Evolutionary conservation across 164 flowering plant genomes (phyloP).

Genomic region (Magnolia changhungtana): DNA sequence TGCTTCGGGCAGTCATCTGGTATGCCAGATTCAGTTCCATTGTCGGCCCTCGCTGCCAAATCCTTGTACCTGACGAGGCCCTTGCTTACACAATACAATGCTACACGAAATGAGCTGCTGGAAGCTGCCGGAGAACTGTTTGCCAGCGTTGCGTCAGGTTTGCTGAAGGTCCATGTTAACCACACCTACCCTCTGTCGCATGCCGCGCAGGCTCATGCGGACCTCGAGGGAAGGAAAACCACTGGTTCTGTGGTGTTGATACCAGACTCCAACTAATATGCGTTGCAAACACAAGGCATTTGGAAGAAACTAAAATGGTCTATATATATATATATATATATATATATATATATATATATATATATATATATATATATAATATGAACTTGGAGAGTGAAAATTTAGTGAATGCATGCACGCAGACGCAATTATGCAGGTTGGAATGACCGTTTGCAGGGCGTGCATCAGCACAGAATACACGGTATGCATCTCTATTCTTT

Average conservation of each 20-base stretch:
- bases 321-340: no score
- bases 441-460: no score
- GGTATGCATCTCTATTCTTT: no score
- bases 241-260: constrained; percentile 77
- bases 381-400: no score
- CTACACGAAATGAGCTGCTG: constrained; percentile 65
- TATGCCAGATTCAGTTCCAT: constrained; percentile 66
- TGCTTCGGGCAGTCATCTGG: constrained; percentile 88
- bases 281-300: no score
- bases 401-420: no score
- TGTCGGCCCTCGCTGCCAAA: constrained; percentile 60
- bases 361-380: no score
- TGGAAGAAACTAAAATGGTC: no score
- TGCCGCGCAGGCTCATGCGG: constrained; percentile 78
- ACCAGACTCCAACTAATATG: constrained; percentile 32
- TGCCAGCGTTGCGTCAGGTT: constrained; percentile 54
- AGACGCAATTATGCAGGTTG: no score
- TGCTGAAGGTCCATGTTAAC: constrained; percentile 62
- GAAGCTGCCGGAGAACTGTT: constrained; percentile 76
- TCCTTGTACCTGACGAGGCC: constrained; percentile 85
- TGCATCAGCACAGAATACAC: no score
- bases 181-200: constrained; percentile 79
- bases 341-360: no score
- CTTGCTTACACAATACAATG: constrained; percentile 54
- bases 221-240: constrained; percentile 70